Evolutionary conservation across 345 rosid genomes (phyloP).

Genomic region (Eucalyptus coolabah): DNA sequence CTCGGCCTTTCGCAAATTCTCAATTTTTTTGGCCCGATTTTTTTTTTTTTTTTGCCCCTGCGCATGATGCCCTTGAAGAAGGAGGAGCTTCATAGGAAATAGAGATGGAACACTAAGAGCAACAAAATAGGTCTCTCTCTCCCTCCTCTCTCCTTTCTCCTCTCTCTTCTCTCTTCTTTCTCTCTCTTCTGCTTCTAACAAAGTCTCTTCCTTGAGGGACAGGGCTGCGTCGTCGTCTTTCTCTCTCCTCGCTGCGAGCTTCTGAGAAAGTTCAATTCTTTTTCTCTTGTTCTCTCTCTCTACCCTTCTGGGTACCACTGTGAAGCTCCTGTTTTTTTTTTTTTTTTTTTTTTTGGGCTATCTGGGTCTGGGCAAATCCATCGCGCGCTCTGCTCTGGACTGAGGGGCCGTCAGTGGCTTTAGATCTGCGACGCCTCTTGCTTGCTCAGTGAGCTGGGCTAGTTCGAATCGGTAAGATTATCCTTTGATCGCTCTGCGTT

Average conservation of each 20-base stretch:
- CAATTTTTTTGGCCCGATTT: neutral
- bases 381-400: neutral
- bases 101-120: constrained; percentile 8
- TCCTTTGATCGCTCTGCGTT: neutral
- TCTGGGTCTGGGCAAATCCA: neutral
- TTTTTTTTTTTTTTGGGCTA: neutral
- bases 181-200: neutral
- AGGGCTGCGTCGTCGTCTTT: neutral
- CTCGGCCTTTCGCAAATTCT: neutral
- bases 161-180: neutral
- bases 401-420: neutral
- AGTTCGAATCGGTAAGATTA: constrained; percentile 26
- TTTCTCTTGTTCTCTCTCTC: neutral
- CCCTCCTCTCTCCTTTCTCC: neutral
- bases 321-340: neutral
- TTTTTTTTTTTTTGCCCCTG: neutral
- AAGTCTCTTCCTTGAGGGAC: neutral
- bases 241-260: neutral
- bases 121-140: neutral
- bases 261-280: neutral
- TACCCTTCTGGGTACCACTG: neutral
- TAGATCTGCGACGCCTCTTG: constrained; percentile 25
- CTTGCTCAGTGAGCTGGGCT: neutral
- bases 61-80: neutral
- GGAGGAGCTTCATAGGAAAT: neutral